Base-by-base conservation (phyloP, 345 rosid species). In the Heritiera fomes region DNA sequence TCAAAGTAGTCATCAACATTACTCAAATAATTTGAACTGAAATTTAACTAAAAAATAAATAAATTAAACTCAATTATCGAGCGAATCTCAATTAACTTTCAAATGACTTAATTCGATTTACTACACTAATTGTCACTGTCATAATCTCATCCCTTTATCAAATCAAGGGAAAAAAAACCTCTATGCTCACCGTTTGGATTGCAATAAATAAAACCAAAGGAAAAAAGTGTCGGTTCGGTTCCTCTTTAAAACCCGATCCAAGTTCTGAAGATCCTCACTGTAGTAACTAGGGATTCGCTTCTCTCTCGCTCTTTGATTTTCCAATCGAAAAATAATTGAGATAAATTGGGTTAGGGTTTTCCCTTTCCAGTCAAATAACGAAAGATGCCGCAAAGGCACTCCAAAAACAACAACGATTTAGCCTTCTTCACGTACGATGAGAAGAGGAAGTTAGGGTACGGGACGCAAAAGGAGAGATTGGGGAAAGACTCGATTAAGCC, bases 401-500 rank as follows among this genome's bases (percentile, higher is more conserved):
- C 97, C 53, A 95, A 93, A 89, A 93, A 92, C 90, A 95, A 93
- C 87, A 95, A 93, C 66, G 98, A 95, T 83, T 87, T 93, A 77
- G 98, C 98, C 2, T 95, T 88, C 84, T 95, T 95, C 90, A 95
- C 98, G 17, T 93, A 95, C 91, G 95, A 95, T 64, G 98, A 95
- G 91, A 95, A 95, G 92, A 83, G 85, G 76, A 92, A 93, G 89
- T 87, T 95, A 61, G 98, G 98, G 5, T 95, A 93, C 67, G 98
- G 98, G 20, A 95, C 98, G 40, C 98, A 93, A 87, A 92, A 74
- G 84, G 98, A 95, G 91, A 79, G 98, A 77, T 90, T 95, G 18
- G 98, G 98, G n/a, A 93, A 83, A 85, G 98, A 95, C 85, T 95
- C 98, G 4, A 92, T 93, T 23, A 95, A 95, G 81, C 98, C 98